Evolutionary conservation across 2,329 filamentous ascomycete genomes (phyloP), one percentile per base, ranked within the genome.

Genomic region (Talaromyces pinophilus): DNA sequence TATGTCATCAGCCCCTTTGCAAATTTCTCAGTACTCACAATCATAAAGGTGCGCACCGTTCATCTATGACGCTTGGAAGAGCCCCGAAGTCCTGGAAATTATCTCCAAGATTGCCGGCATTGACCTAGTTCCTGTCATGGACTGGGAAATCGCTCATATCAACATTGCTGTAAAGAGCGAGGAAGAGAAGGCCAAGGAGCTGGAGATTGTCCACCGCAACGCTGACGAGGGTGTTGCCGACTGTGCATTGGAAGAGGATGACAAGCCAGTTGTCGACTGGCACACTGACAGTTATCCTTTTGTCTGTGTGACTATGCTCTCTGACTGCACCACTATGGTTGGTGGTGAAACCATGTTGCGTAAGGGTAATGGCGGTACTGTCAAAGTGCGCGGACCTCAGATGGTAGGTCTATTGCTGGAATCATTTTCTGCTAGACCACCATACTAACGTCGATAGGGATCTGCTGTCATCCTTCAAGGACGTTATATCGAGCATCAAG

Each of bases 221-320:
- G 76, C 75, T 3, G 78, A 81, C 62, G 80, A 83, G 65, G 79
- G 78, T 11, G 80, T 81, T 64, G 75, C 76, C 5, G 79, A 77
- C 30, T 80, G 77, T 59, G 74, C 75, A 5, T 80, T 77, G 70
- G 81, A 83, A 30, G 82, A 66, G n/a, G 57, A 85, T 59, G 80
- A 83, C 42, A 80, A 83, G 69, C 83, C 86, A 5, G 83, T 87
- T 28, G 83, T 89, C 35, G 85, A 83, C 44, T 90, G 87, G 87
- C 87, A 89, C 75, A 84, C 79, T 0, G 88, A 90, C 74, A 87
- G 84, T 72, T 89, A 88, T 72, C 87, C 87, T 0, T 90, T 89
- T 72, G 87, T 90, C n/a, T 89, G 87, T 69, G 87, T 90, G n/a
- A 82, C 84, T 7, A 90, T 90, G 87, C 81, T 90, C 33, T 87